These are phyloP conservation scores for Backusella mclennaniae DNA, from an alignment of 192 early-diverging fungal genomes.

Conservation along the genomic window DNA sequence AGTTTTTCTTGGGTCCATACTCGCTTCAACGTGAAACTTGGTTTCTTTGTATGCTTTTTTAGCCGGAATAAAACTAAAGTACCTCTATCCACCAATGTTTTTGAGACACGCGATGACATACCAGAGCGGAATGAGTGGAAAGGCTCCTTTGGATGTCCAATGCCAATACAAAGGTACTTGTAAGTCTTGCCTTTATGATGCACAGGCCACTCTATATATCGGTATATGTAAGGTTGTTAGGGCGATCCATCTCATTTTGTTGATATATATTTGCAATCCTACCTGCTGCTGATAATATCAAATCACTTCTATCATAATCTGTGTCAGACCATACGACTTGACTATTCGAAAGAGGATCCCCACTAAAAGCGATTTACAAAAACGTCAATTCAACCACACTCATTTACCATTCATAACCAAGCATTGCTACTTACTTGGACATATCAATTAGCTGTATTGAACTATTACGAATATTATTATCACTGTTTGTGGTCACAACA, in stretches of 20 bases:
- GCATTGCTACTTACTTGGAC: background rate
- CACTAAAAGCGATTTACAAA: background rate
- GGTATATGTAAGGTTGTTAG: no score
- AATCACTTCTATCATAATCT: conserved; percentile 2
- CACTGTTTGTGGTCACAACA: background rate
- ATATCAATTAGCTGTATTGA: conserved; percentile 9
- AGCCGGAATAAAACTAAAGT: conserved; percentile 23
- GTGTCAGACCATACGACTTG: conserved; percentile 5
- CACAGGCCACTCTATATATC: conserved; percentile 21
- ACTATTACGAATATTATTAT: background rate
- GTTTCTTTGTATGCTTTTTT: conserved; percentile 1
- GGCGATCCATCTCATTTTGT: no score
- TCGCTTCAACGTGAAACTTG: background rate
- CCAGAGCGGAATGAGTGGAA: background rate
- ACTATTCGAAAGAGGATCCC: background rate
- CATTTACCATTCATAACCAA: no score
- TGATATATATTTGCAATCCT: background rate
- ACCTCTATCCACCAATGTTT: conserved; percentile 7
- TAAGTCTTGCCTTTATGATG: conserved; percentile 16
- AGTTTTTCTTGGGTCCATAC: conserved; percentile 25
- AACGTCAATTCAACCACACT: no score
- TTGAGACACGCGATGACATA: conserved; percentile 1
- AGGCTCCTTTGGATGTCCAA: conserved; percentile 7
- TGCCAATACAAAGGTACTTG: conserved; percentile 32
- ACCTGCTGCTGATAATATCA: conserved; percentile 1